Evolutionary conservation across 148 eudicot species (phyloP).

Genomic region (Bassia scoparia): DNA sequence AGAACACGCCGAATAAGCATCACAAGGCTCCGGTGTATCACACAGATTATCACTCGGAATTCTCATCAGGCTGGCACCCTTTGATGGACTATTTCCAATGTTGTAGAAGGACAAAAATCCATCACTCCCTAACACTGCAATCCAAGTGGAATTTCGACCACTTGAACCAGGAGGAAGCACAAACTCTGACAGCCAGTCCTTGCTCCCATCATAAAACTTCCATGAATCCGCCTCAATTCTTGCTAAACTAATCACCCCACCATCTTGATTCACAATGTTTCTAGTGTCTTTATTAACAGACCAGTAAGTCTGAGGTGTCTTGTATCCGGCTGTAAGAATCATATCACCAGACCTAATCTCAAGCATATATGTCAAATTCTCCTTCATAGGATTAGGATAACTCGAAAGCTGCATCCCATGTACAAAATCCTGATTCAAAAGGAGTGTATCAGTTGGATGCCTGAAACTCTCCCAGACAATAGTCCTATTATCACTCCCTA

Average conservation of each 20-base stretch:
- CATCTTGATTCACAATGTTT: conserved; percentile 46
- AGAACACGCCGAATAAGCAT: conserved; percentile 52
- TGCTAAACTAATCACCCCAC: conserved; percentile 41
- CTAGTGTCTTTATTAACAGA: conserved; percentile 52
- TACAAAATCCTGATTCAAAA: conserved; percentile 57
- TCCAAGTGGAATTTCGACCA: conserved; percentile 56
- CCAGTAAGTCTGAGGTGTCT: conserved; percentile 82
- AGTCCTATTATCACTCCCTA: conserved; percentile 39
- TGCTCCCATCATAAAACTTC: conserved; percentile 64
- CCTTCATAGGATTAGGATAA: conserved; percentile 26
- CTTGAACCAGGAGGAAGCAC: conserved; percentile 33
- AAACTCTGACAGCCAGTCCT: conserved; percentile 51
- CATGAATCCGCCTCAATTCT: conserved; percentile 57
- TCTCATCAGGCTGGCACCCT: conserved; percentile 25
- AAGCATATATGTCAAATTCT: conserved; percentile 59
- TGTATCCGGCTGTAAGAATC: conserved; percentile 58
- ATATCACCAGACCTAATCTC: conserved; percentile 64
- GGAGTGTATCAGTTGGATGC: conserved; percentile 73
- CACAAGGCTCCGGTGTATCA: conserved; percentile 69
- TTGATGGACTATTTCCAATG: conserved; percentile 37
- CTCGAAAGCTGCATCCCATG: conserved; percentile 75
- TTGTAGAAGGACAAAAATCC: conserved; percentile 52
- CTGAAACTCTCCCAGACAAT: conserved; percentile 81
- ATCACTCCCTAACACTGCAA: conserved; percentile 61
- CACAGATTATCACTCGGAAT: conserved; percentile 69